Conservation (phyloP, 148 eudicot species). For the Suaeda aralocaspica region DNA sequence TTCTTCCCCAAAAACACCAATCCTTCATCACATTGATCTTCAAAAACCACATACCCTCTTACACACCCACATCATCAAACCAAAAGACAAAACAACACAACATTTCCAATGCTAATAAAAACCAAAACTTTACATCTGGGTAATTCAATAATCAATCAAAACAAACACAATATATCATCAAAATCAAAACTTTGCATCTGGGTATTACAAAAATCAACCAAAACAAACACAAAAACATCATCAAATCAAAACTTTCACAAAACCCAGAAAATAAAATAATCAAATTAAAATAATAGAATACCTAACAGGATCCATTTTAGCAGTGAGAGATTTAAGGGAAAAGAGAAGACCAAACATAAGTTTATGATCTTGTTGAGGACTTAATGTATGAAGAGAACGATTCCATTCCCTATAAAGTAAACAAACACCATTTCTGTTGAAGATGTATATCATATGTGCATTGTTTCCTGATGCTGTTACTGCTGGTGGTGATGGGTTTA, state of each 20-base stretch:
- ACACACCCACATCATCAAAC: not conserved
- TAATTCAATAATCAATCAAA: not conserved
- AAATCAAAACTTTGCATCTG: not conserved
- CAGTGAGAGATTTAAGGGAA: constrained; percentile 83
- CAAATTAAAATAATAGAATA: constrained; percentile 4
- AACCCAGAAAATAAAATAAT: not conserved
- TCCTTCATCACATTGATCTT: not conserved
- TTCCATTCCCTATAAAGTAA: constrained; percentile 87
- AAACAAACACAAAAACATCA: not conserved
- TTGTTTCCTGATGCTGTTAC: constrained; percentile 80
- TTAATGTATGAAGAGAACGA: constrained; percentile 67
- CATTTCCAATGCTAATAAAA: too few relatives aligned
- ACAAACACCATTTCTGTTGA: constrained; percentile 81
- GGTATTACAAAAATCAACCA: not conserved
- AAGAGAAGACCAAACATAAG: constrained; percentile 94
- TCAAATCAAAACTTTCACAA: not conserved
- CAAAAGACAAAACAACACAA: not conserved
- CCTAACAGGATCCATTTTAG: constrained; percentile 94
- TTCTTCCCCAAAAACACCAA: not conserved
- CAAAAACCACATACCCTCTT: not conserved
- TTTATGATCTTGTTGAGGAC: constrained; percentile 78
- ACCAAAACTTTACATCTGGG: not conserved
- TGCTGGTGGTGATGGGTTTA: constrained; percentile 87
- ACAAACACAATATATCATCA: not conserved
- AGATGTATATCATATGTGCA: constrained; percentile 80